Base-by-base conservation (phyloP, 495 filamentous ascomycete genomes). In the Evernia prunastri region DNA sequence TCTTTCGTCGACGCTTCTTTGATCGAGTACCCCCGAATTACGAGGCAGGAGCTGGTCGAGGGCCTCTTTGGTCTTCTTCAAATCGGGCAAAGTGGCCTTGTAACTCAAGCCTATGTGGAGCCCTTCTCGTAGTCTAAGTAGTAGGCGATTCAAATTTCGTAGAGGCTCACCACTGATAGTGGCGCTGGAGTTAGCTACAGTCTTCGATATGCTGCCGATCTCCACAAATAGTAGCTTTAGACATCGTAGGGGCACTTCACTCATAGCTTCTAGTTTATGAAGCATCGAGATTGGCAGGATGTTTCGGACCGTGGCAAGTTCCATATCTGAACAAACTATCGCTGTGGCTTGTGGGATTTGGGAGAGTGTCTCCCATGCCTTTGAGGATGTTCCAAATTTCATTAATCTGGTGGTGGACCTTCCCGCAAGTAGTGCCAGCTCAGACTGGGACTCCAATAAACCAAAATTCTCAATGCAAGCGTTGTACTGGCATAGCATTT, bases 181-280 rank as follows among this genome's bases (percentile, higher is more conserved):
- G 2, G 62, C 42, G 33, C 66, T 72, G 51, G 71, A 64, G 10
- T 68, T 54, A 13, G 66, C 66, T 5, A 75, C 62, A 12, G 71
- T 69, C 27, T 72, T 71, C 13, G 68, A 63, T 15, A 77, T 66
- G 31, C 60, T 63, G 9, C 60, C 53, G 27, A 77, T 66, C 56
- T 77, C 75, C 15, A 56, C 49, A 29, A 63, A 65, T 8, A 77
- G 68, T 57, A 70, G 58, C 11, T 62, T 65, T 43, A 73, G 62
- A 40, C 69, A 69, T 36, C 63, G 64, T 29, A 75, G 68, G 27
- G 65, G 67, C 4, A 70, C 63, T 43, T 71, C 66, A 23, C 62
- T 70, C 7, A 63, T 66, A 47, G 62, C 39, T 36, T 59, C 40
- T 59, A 71, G 54, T 31, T 63, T 67, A 15, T 49, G 45, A 15